Evolutionary conservation across 2,329 filamentous ascomycete species (phyloP).

Genomic region (Didymella pomorum): DNA sequence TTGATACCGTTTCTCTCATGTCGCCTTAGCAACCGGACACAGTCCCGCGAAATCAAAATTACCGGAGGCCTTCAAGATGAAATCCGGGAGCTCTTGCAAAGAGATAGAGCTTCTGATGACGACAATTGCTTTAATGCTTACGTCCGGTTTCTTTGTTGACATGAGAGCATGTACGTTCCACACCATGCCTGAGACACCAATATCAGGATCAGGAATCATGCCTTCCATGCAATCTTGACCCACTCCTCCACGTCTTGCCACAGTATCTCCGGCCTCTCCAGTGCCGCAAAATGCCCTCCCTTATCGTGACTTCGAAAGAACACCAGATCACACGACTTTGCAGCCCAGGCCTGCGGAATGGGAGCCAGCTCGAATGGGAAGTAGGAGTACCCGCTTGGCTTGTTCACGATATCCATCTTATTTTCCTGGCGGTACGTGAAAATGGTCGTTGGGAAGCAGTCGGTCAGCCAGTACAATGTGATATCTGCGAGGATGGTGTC

Average conservation of each 20-base stretch:
- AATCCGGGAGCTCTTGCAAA: too few species aligned
- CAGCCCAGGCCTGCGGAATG: constrained; percentile 52
- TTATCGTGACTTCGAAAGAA: constrained; percentile 48
- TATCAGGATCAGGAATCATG: neutral
- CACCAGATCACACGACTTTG: constrained; percentile 49
- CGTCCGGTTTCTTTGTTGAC: too few species aligned
- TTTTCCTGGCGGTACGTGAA: constrained; percentile 59
- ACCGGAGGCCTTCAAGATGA: too few species aligned
- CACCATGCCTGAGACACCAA: neutral
- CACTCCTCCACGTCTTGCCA: constrained; percentile 58
- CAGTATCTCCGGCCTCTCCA: constrained; percentile 55
- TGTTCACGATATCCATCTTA: constrained; percentile 44
- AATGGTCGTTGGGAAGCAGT: constrained; percentile 57
- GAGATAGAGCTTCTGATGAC: too few species aligned
- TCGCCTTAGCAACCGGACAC: too few species aligned
- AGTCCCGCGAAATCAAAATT: too few species aligned
- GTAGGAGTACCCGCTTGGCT: constrained; percentile 55
- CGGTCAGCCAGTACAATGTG: constrained; percentile 65
- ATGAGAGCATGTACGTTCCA: neutral
- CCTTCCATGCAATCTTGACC: constrained; percentile 47
- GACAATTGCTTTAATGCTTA: too few species aligned
- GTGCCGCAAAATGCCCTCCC: constrained; percentile 59
- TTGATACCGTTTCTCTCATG: too few species aligned
- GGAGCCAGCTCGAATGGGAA: constrained; percentile 55
- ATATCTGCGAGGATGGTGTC: constrained; percentile 60